Evolutionary conservation across 805 yeast species (phyloP).

Genomic region (Scheffersomyces ergatensis): DNA sequence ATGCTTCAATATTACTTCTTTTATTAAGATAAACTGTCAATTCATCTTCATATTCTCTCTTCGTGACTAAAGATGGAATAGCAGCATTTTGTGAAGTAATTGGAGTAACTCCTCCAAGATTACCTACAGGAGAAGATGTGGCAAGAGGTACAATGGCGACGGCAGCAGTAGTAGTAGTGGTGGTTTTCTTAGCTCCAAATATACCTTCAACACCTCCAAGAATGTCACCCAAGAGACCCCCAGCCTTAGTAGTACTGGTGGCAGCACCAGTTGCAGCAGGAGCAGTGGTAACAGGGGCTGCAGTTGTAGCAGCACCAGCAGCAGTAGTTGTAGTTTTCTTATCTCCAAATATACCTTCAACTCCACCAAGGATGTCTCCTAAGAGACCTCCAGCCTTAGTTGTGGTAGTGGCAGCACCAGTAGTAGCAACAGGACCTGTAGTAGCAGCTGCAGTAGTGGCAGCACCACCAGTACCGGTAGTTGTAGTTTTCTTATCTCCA

Average conservation of each 20-base stretch:
- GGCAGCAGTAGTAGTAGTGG: slow-evolving; percentile 3
- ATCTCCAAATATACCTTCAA: background rate
- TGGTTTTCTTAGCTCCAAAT: background rate
- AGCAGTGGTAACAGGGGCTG: background rate
- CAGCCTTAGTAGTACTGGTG: background rate
- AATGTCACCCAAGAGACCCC: background rate
- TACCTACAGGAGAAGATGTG: background rate
- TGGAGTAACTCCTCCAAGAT: background rate
- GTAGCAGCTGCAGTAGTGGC: background rate
- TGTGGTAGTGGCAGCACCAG: too few species aligned
- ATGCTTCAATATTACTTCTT: slow-evolving; percentile 29
- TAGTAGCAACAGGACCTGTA: background rate
- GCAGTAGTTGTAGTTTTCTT: background rate
- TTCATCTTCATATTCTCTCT: slow-evolving; percentile 4
- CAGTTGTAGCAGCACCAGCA: background rate
- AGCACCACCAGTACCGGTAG: background rate
- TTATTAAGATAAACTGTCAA: slow-evolving; percentile 4
- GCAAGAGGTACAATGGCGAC: background rate
- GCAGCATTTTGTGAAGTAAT: background rate
- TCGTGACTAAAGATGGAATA: background rate
- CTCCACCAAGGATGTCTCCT: background rate
- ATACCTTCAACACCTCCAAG: background rate
- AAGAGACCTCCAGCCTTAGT: background rate
- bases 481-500: too few species aligned
- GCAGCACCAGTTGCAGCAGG: slow-evolving; percentile 1